A percentile compares a stretch with the other conserved stretches of the same genome.
These are phyloP conservation scores for Coemansia sp. DNA, from an alignment of 192 early-diverging fungal species.

Conservation along the genomic window DNA sequence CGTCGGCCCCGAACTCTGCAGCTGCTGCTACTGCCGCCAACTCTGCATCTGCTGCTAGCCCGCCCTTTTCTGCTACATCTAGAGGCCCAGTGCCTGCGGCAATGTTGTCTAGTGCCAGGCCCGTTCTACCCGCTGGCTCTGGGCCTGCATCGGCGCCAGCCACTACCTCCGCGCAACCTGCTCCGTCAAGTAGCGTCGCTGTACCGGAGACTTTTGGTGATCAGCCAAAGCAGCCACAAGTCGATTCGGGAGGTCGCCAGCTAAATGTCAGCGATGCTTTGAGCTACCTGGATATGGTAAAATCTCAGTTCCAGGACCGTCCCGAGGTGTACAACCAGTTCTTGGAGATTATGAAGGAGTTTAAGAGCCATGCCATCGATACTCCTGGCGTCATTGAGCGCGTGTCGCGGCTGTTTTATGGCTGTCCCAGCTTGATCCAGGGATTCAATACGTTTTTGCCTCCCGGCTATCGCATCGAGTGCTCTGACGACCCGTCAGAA, in stretches of 20 bases:
- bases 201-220: neutral
- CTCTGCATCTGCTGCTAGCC: constrained; percentile 8
- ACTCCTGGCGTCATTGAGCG: constrained; percentile 97
- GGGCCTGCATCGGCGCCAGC: neutral
- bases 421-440: constrained; percentile 82
- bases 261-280: constrained; percentile 85
- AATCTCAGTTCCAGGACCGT: constrained; percentile 83
- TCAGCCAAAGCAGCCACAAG: constrained; percentile 13
- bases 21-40: constrained; percentile 2
- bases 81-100: neutral
- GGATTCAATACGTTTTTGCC: constrained; percentile 99
- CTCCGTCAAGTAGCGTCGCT: neutral
- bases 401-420: constrained; percentile 91
- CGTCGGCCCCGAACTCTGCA: neutral
- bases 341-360: constrained; percentile 99
- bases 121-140: too few species aligned
- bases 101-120: too few species aligned
- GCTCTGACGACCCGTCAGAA: constrained; percentile 74
- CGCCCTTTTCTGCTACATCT: neutral
- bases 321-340: constrained; percentile 98
- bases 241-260: constrained; percentile 26
- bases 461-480: constrained; percentile 95
- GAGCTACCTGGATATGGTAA: constrained; percentile 94
- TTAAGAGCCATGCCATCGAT: constrained; percentile 93
- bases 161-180: constrained; percentile 2